Evolutionary conservation across 371 early-diverging fungal species (phyloP).

Genomic region (Circinella minor): DNA sequence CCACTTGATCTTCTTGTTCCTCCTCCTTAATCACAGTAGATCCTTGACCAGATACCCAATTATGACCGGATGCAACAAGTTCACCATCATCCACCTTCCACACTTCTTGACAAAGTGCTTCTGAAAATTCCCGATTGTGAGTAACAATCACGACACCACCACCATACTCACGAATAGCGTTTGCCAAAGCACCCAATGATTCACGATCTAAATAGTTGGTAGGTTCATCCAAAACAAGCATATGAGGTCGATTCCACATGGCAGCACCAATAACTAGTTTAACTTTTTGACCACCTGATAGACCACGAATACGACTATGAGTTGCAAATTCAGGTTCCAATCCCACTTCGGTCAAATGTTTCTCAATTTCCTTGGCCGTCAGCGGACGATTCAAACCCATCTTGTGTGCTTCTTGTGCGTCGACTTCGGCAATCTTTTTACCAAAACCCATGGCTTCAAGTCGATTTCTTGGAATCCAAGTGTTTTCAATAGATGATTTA

Average conservation of each 20-base stretch:
- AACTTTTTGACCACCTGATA: conserved; percentile 93
- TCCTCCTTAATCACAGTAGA: conserved; percentile 40
- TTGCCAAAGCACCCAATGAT: conserved; percentile 73
- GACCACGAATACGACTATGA: conserved; percentile 83
- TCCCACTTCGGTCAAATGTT: conserved; percentile 73
- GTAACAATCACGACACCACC: conserved; percentile 82
- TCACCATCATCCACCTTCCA: conserved; percentile 79
- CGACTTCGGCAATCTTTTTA: conserved; percentile 68
- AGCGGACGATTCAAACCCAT: conserved; percentile 69
- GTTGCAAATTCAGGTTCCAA: conserved; percentile 76
- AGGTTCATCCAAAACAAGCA: conserved; percentile 90
- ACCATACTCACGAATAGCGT: conserved; percentile 69
- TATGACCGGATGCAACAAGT: conserved; percentile 55
- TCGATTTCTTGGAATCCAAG: conserved; percentile 75
- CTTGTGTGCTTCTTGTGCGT: conserved; percentile 69
- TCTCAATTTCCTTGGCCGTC: conserved; percentile 70
- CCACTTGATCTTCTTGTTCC: conserved; percentile 48
- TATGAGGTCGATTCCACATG: conserved; percentile 87
- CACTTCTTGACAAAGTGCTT: conserved; percentile 73
- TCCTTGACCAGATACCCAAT: conserved; percentile 57
- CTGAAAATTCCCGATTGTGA: conserved; percentile 77
- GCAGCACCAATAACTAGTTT: conserved; percentile 89
- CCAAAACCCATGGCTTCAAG: conserved; percentile 72
- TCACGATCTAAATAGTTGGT: conserved; percentile 85
- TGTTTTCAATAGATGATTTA: conserved; percentile 63